A percentile compares a stretch with the other conserved stretches of the same genome.
These are phyloP conservation scores for Ascochyta clinopodiicola DNA, from an alignment of 2,329 filamentous ascomycete genomes.

Conservation along the genomic window DNA sequence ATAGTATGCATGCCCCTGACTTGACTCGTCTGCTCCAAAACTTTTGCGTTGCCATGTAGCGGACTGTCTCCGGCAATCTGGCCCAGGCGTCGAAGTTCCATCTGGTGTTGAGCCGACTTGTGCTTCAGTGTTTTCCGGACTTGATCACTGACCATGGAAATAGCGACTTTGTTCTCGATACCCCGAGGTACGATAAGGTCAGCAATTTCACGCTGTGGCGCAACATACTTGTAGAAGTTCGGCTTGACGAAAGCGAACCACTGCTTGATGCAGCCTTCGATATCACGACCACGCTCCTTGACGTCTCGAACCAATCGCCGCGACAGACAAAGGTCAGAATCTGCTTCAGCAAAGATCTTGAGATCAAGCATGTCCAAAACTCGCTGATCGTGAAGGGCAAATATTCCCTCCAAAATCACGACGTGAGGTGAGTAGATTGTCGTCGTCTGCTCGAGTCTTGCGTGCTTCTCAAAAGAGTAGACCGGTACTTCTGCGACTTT, in stretches of 20 bases:
- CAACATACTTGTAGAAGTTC: constrained; percentile 92
- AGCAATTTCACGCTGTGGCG: constrained; percentile 88
- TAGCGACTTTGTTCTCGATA: constrained; percentile 92
- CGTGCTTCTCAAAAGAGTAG: constrained; percentile 94
- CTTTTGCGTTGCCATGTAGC: constrained; percentile 74
- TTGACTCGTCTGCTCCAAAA: constrained; percentile 80
- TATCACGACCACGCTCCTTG: constrained; percentile 83
- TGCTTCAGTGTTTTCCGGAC: constrained; percentile 85
- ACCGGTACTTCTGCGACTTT: constrained; percentile 89
- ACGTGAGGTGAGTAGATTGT: constrained; percentile 97
- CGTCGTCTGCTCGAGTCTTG: constrained; percentile 77
- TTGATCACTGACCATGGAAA: constrained; percentile 93
- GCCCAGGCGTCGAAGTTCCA: constrained; percentile 78
- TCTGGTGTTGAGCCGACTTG: constrained; percentile 84
- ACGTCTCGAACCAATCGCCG: constrained; percentile 76
- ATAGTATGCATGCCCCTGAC: constrained; percentile 89
- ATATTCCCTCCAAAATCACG: constrained; percentile 92
- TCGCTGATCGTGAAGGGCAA: constrained; percentile 87
- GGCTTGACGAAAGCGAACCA: constrained; percentile 98
- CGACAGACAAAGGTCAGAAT: constrained; percentile 91
- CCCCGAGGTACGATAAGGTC: constrained; percentile 95
- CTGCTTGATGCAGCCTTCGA: constrained; percentile 96
- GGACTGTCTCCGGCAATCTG: constrained; percentile 73
- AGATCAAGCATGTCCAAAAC: constrained; percentile 89
- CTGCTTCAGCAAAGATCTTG: constrained; percentile 96